Evolutionary conservation across 495 filamentous ascomycete species (phyloP), one percentile per base, ranked within the genome.

Genomic region (Bacidia rubella): DNA sequence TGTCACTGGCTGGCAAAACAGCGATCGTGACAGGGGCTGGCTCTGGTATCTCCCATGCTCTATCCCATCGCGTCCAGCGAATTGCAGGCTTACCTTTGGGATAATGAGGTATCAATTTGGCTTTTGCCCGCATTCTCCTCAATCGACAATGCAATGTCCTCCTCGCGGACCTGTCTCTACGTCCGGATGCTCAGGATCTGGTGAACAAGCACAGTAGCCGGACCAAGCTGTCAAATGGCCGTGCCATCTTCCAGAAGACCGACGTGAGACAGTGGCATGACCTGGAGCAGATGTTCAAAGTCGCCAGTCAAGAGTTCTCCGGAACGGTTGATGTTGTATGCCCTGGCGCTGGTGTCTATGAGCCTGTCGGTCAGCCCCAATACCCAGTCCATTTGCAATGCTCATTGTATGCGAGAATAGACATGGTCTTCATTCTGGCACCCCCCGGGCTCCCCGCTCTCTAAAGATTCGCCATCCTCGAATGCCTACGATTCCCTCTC

Each of bases 21-120:
- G 82, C 82, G n/a, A 79, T 86, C 51, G 67, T 85, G 20, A 86
- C 82, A 24, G 82, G 82, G 5, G 81, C 79, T 39, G 82, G 82
- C 51, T 85, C 81, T 49, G 82, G 82, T 81, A 68, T 50, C 19
- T 26, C 5, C 21, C 12, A n/a, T 11, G 17, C 39, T 35, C 21
- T 39, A n/a, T n/a, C n/a, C n/a, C n/a, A n/a, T n/a, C n/a, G n/a
- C 32, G 23, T 54, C 38, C 58, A 52, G 22, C 60, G 25, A 42
- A n/a, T 15, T 54, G 35, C 21, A 7, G n/a, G n/a, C n/a, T n/a
- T n/a, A n/a, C n/a, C n/a, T n/a, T 9, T n/a, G 2, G n/a, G 11
- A 11, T 17, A 42, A 38, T 7, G n/a, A 70, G 68, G 71, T n/a
- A 79, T 78, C 53, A 83, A 82, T 63, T 70, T 81, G 49, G 66